Evolutionary conservation across 2,329 filamentous ascomycete species (phyloP).

Genomic region (Colletotrichum abscissum): DNA sequence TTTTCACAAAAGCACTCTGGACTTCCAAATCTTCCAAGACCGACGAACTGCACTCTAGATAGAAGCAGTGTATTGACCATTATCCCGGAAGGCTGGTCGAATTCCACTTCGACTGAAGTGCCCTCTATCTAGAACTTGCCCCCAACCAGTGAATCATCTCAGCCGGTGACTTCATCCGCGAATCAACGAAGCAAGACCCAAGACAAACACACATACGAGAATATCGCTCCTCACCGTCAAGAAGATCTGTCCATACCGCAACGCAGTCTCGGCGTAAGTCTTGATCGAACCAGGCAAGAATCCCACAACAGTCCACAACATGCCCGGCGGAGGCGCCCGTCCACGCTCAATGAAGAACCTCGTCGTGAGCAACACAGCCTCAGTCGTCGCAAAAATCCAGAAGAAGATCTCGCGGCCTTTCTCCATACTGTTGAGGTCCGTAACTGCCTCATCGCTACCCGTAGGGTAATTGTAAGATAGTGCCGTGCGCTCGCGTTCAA

Average conservation of each 20-base stretch:
- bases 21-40: neutral
- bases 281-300: constrained; percentile 75
- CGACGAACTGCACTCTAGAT: neutral
- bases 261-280: constrained; percentile 69
- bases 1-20: neutral
- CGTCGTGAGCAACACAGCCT: constrained; percentile 77
- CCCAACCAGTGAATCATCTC: neutral
- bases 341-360: constrained; percentile 77
- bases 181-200: constrained; percentile 68
- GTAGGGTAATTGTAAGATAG: constrained; percentile 46
- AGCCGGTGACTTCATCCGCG: constrained; percentile 38
- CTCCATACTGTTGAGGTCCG: constrained; percentile 43
- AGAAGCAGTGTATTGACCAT: neutral
- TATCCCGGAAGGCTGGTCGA: neutral
- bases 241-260: constrained; percentile 78
- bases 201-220: constrained; percentile 80
- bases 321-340: constrained; percentile 66
- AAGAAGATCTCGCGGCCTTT: constrained; percentile 69
- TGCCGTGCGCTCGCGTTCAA: constrained; percentile 62
- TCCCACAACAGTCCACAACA: constrained; percentile 71
- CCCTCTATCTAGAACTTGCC: neutral
- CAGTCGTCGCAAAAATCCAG: constrained; percentile 83
- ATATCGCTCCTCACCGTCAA: constrained; percentile 78
- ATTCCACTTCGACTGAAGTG: neutral
- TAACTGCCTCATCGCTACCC: constrained; percentile 42